These are phyloP conservation scores for Kluyveromyces wickerhamii DNA, from an alignment of 805 yeast genomes.

Conservation along the genomic window DNA sequence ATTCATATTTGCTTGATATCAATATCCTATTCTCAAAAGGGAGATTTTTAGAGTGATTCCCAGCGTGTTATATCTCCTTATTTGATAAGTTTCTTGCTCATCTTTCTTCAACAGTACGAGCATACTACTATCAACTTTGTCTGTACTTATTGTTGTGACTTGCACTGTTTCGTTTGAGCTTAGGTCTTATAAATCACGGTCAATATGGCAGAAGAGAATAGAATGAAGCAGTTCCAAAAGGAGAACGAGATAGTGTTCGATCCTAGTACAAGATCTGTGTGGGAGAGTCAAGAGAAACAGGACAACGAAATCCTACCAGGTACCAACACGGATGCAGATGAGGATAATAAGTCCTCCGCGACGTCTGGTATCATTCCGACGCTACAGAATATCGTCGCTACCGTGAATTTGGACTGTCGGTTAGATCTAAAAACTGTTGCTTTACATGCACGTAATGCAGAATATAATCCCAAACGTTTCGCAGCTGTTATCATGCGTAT, in stretches of 20 bases:
- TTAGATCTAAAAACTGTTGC: constrained; percentile 95
- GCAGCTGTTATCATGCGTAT: constrained; percentile 99
- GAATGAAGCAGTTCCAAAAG: constrained; percentile 29
- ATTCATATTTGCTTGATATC: too few species aligned
- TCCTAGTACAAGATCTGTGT: constrained; percentile 31
- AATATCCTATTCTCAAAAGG: too few species aligned
- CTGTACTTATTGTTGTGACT: too few species aligned
- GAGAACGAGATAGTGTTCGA: constrained; percentile 30
- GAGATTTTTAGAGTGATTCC: too few species aligned
- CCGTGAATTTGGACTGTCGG: constrained; percentile 93
- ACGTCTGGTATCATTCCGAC: constrained; percentile 97
- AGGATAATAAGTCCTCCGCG: constrained; percentile 50
- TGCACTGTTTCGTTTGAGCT: too few species aligned
- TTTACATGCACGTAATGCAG: constrained; percentile 97
- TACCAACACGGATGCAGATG: constrained; percentile 12
- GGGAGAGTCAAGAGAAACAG: constrained; percentile 26
- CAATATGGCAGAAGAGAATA: constrained; percentile 26
- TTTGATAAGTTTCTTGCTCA: too few species aligned
- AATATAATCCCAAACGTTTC: constrained; percentile 96
- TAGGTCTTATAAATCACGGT: too few species aligned
- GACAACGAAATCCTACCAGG: constrained; percentile 6
- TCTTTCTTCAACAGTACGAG: too few species aligned
- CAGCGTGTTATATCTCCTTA: too few species aligned
- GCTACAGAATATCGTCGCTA: constrained; percentile 88
- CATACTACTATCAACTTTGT: too few species aligned